Base-by-base conservation (phyloP, 805 yeast species). In the Komagataella mondaviorum region DNA sequence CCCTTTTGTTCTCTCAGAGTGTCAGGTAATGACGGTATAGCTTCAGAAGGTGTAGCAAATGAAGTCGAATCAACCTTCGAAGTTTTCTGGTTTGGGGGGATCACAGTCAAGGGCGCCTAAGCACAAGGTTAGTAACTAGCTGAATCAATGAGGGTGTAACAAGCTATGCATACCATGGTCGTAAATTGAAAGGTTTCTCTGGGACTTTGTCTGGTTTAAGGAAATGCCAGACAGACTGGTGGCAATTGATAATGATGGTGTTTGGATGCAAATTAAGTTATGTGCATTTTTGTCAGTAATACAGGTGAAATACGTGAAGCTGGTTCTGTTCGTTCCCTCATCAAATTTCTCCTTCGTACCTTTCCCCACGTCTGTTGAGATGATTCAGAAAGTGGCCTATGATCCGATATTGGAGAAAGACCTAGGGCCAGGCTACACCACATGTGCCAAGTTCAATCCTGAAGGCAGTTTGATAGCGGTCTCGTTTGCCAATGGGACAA, bases 21-120 rank as follows among this genome's bases (percentile, higher is more conserved):
- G 61, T 85, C 95, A 54, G 81, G 87, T 50, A 85, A 67, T 2
- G 80, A 83, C 24, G 86, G 86, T 0, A 85, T 83, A 23, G 85
- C 81, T 36, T 74, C 77, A 3, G 89, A 85, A 0, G 76, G 67
- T 12, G 73, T 74, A 2, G 81, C 81, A 54, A 66, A 76, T 24
- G 73, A 64, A 48, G 75, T 73, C 49, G 81, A 71, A 59, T 76
- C 72, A 47, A 84, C 78, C 24, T 70, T 56, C 4, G 77, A 63
- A 39, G 67, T 66, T 54, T 73, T 72, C 30, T 69, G 59, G 53
- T 68, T 66, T 44, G 70, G 71, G 50, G 93, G 93, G 6, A 80
- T 73, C 47, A 82, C 54, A 70, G 76, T 76, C 56, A 76, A 62
- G 14, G 39, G 39, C 5, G 39, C 39, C 39, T 30, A 30, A 30